These are phyloP conservation scores for Claviceps cyperi DNA, from an alignment of 2,329 filamentous ascomycete species.

Conservation along the genomic window DNA sequence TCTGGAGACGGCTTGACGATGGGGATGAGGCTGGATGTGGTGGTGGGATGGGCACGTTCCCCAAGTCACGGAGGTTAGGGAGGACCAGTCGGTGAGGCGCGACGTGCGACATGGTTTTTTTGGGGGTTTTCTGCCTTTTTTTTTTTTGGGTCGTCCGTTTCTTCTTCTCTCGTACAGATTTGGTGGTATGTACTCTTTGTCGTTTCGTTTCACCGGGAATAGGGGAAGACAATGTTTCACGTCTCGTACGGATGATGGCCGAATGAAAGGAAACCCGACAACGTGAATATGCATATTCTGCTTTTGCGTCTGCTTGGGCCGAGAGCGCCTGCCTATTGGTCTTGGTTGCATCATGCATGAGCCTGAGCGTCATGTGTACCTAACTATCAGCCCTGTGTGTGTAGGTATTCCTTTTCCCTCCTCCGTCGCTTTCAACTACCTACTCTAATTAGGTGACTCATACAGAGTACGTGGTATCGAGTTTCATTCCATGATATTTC, in stretches of 20 bases:
- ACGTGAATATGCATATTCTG: too few species aligned
- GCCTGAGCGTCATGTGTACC: too few species aligned
- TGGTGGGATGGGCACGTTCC: conserved; percentile 35
- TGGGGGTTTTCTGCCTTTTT: not conserved
- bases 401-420: too few species aligned
- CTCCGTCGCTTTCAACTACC: too few species aligned
- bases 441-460: too few species aligned
- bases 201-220: not conserved
- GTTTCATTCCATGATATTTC: too few species aligned
- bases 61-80: conserved; percentile 54
- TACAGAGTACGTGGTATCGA: too few species aligned
- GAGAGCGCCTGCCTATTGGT: not conserved
- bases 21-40: conserved; percentile 15
- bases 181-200: not conserved
- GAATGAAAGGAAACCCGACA: too few species aligned
- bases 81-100: conserved; percentile 35
- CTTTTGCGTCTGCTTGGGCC: not conserved
- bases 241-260: not conserved
- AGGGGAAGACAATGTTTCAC: too few species aligned
- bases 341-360: not conserved
- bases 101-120: conserved; percentile 10
- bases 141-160: not conserved
- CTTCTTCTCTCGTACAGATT: not conserved
- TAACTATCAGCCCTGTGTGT: too few species aligned
- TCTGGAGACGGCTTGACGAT: conserved; percentile 27